These are phyloP conservation scores for Colletotrichum kahawae DNA, from an alignment of 2,329 filamentous ascomycete genomes.

Conservation along the genomic window DNA sequence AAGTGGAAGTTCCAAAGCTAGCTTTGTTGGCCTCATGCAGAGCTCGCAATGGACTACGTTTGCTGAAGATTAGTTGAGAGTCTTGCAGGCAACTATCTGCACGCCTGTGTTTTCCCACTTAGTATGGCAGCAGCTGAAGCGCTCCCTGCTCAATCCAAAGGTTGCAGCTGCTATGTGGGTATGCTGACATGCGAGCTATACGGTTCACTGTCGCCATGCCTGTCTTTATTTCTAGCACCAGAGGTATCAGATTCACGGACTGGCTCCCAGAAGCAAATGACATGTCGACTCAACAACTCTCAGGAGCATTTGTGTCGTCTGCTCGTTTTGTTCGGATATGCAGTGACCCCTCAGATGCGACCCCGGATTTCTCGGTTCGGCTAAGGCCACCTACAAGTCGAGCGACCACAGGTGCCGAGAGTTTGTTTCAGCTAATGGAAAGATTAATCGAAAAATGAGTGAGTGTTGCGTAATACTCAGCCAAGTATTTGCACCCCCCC, in stretches of 20 bases:
- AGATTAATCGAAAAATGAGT: background rate
- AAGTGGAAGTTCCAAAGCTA: background rate
- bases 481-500: background rate
- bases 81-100: background rate
- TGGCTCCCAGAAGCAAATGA: background rate
- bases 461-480: conserved; percentile 4
- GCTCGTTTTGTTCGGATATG: background rate
- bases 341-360: background rate
- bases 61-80: background rate
- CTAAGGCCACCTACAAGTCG: background rate
- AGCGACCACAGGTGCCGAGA: background rate
- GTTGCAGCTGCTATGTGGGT: background rate
- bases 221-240: rapidly evolving
- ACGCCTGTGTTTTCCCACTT: rapidly evolving
- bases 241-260: background rate
- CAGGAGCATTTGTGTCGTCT: background rate
- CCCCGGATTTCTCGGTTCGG: background rate
- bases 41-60: background rate
- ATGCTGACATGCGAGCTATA: background rate
- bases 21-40: background rate
- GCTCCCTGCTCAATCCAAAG: background rate
- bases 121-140: background rate
- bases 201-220: background rate
- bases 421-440: conserved; percentile 14
- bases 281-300: too few species aligned